phyloP scores from a whole-genome alignment of 306 rosid species.

The Datisca glomerata region DNA sequence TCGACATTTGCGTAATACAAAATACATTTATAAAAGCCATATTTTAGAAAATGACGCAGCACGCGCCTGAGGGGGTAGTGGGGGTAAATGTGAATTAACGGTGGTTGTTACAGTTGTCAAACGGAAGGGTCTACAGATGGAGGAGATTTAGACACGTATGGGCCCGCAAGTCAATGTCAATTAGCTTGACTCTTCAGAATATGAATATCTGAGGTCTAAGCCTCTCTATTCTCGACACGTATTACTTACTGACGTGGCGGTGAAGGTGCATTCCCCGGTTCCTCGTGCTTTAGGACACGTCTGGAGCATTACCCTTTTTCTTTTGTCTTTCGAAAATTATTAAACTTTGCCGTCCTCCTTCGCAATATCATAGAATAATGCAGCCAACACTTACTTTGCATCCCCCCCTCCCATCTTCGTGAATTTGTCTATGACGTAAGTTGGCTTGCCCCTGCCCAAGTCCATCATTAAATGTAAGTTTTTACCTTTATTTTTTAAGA shows the following conservation, averaged over 20 bases:
- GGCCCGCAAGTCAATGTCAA: slow-evolving; percentile 37
- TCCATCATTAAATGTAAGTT: too few species aligned
- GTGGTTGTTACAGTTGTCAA: slow-evolving; percentile 19
- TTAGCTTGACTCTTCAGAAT: too few species aligned
- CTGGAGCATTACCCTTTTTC: not conserved
- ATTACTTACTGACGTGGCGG: slow-evolving; percentile 19
- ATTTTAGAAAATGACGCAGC: too few species aligned
- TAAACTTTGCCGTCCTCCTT: slow-evolving; percentile 7
- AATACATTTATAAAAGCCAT: too few species aligned
- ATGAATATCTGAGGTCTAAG: slow-evolving; percentile 21
- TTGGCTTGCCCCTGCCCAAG: too few species aligned
- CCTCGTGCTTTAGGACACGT: slow-evolving; percentile 7
- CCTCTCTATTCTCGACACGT: slow-evolving; percentile 25
- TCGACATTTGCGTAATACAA: too few species aligned
- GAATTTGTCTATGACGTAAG: too few species aligned
- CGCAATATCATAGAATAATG: not conserved
- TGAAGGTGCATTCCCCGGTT: slow-evolving; percentile 11
- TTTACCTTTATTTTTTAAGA: too few species aligned
- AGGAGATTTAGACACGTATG: slow-evolving; percentile 34
- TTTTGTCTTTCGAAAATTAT: not conserved
- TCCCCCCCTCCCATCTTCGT: too few species aligned
- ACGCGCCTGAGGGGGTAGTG: not conserved
- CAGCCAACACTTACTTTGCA: too few species aligned
- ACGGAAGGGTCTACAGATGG: slow-evolving; percentile 23
- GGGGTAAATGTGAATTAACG: not conserved